phyloP scores from a whole-genome alignment of 768 basidiomycete species.

The Fomitopsis pulvina region DNA sequence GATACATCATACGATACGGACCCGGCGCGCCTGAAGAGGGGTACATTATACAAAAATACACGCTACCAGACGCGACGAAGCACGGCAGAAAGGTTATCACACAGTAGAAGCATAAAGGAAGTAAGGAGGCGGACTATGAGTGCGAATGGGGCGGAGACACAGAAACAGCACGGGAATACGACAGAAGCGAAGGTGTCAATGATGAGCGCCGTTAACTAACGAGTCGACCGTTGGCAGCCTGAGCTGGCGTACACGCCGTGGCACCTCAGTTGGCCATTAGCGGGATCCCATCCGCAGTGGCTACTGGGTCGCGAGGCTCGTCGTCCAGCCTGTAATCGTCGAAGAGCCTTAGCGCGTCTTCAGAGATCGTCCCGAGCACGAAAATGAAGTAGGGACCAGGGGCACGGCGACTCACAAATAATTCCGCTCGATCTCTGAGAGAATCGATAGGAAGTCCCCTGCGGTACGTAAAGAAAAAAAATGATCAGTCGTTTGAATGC shows the following conservation, averaged over 20 bases:
- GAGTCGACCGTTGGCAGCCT: neutral
- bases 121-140: neutral
- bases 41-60: neutral
- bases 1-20: conserved; percentile 3
- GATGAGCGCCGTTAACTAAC: neutral
- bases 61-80: neutral
- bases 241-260: neutral
- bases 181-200: neutral
- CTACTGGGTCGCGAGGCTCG: conserved; percentile 61
- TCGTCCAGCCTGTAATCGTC: conserved; percentile 42
- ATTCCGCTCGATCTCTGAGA: conserved; percentile 88
- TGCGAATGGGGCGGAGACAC: neutral
- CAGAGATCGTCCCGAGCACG: neutral
- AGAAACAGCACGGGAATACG: neutral
- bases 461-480: conserved; percentile 8
- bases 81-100: neutral
- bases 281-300: conserved; percentile 50
- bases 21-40: neutral
- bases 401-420: conserved; percentile 53
- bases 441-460: conserved; percentile 91
- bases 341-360: neutral
- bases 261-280: conserved; percentile 15
- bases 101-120: neutral
- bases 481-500: neutral
- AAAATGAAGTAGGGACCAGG: neutral